Base-by-base conservation (phyloP, 768 basidiomycete species). In the Mycena chlorophos region DNA sequence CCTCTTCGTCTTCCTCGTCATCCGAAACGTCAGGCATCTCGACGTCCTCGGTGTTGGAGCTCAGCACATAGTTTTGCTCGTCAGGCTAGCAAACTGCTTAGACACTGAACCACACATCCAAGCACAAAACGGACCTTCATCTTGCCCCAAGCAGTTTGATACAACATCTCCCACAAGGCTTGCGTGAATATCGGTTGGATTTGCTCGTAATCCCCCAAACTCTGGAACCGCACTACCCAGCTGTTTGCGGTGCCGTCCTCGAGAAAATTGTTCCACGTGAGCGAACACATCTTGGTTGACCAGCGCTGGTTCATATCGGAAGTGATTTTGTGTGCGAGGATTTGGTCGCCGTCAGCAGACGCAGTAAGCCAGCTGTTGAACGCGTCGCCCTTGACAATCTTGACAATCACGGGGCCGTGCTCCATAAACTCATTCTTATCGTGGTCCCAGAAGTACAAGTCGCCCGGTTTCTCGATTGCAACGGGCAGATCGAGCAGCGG, bases 181-280 rank as follows among this genome's bases (percentile, higher is more conserved):
- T 78, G 80, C 1, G 84, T 84, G 64, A 94, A 91, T 1, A 76
- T 75, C 28, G 74, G 71, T 62, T 86, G 78, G 70, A 92, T 88
- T 4, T 63, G 67, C 19, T 75, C 68, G 64, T 87, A 95, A 12
- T 75, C 76, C 22, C 85, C 84, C 51, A 75, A 62, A 16, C 73
- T 69, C 3, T 66, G 60, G 65, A 97, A 94, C 54, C 84, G 79
- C 58, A 98, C 79, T 22, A 91, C 84, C 93, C 94, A 98, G 52
- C 92, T 90, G 63, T 78, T 82, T 59, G 84, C 80, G 22, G 71
- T 71, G 26, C 78, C 78, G 27, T 75, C 70, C n/a, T 78, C 78
- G 37, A 76, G 76, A 38, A 80, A 67, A 68, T 92, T 78, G 61
- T 94, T 96, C 91, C 97, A 98, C 27, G 94, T 95, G 64, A 98